Conservation (phyloP, 1,139 yeast genomes). For the Protomyces macrosporus region DNA sequence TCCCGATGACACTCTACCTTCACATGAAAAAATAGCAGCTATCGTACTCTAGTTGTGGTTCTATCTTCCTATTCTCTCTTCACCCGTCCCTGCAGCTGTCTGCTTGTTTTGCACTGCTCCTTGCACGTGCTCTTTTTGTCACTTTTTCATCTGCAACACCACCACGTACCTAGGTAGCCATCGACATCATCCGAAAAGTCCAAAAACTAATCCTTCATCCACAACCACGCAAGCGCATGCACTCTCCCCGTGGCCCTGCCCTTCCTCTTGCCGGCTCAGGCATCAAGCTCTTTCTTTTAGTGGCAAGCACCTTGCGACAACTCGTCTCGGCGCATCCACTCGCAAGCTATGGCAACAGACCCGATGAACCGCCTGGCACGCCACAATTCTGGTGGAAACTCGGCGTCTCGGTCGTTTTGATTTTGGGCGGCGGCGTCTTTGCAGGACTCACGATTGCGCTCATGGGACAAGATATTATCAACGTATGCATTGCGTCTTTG, state of each 20-base stretch:
- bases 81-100: too few species aligned
- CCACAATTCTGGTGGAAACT: constrained; percentile 49
- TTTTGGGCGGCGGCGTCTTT: constrained; percentile 86
- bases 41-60: too few species aligned
- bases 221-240: not conserved
- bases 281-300: not conserved
- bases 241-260: not conserved
- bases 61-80: too few species aligned
- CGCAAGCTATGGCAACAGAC: not conserved
- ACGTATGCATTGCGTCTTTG: not conserved
- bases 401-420: constrained; percentile 59
- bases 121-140: too few species aligned
- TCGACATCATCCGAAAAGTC: too few species aligned
- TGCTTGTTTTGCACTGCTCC: too few species aligned
- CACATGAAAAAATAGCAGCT: too few species aligned
- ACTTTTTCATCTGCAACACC: too few species aligned
- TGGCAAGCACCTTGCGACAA: not conserved
- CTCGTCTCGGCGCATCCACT: not conserved
- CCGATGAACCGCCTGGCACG: constrained; percentile 20
- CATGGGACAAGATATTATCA: constrained; percentile 84
- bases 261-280: not conserved
- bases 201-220: not conserved
- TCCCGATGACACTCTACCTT: too few species aligned
- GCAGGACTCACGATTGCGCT: constrained; percentile 92
- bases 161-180: too few species aligned